Evolutionary conservation across 345 rosid genomes (phyloP).

Genomic region (Linum tenue): DNA sequence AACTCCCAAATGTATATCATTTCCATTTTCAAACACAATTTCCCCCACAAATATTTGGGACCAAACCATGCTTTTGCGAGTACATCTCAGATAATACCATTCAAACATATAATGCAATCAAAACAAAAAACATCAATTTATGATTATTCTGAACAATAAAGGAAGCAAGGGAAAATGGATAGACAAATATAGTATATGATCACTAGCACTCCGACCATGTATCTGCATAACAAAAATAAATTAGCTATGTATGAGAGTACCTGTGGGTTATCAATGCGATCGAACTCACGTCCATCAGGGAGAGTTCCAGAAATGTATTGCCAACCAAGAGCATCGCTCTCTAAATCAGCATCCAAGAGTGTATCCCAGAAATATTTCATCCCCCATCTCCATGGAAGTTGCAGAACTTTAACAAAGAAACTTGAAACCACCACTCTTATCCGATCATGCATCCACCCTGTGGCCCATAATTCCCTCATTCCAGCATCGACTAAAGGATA

Average conservation of each 20-base stretch:
- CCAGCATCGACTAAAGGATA: conserved; percentile 98
- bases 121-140: neutral
- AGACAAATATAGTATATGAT: neutral
- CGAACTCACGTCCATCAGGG: conserved; percentile 86
- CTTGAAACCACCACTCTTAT: conserved; percentile 94
- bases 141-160: neutral
- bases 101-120: neutral
- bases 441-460: conserved; percentile 95
- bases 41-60: too few species aligned
- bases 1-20: too few species aligned
- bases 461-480: conserved; percentile 98
- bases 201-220: neutral
- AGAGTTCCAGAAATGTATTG: conserved; percentile 92
- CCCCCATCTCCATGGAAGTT: conserved; percentile 99
- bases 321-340: conserved; percentile 99
- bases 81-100: too few species aligned
- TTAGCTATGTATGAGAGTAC: conserved; percentile 20
- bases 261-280: conserved; percentile 91
- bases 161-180: neutral
- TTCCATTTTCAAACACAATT: too few species aligned
- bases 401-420: conserved; percentile 93
- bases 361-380: conserved; percentile 99
- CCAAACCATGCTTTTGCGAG: too few species aligned
- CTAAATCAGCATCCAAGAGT: conserved; percentile 88
- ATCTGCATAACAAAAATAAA: neutral